Percentiles rank a stretch among this genome's conserved stretches.
These are phyloP conservation scores for Rhododendron ferrugineum DNA, from an alignment of 148 eudicot genomes.

Conservation along the genomic window DNA sequence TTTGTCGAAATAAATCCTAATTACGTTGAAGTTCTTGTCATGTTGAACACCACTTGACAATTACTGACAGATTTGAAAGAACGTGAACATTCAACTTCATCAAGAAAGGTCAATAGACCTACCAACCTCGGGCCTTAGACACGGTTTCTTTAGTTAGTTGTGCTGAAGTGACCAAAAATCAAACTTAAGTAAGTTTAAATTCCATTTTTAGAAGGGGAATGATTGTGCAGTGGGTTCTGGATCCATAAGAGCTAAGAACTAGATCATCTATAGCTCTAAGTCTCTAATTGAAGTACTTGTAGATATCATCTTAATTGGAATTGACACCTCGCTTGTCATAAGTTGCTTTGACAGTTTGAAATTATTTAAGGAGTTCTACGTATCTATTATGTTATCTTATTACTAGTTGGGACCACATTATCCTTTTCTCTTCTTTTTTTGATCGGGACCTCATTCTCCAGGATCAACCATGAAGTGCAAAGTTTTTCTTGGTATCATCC, in stretches of 20 bases:
- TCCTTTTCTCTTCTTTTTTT: neutral
- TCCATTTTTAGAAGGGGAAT: neutral
- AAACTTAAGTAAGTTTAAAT: neutral
- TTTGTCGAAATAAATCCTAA: neutral
- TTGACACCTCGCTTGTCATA: neutral
- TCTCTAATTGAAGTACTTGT: neutral
- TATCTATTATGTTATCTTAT: neutral
- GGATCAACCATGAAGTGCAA: neutral
- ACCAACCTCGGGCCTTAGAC: neutral
- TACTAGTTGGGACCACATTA: neutral
- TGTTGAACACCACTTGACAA: neutral
- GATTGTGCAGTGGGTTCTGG: neutral
- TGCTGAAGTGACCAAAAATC: neutral
- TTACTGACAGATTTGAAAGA: neutral
- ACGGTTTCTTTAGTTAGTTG: neutral
- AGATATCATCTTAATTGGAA: neutral
- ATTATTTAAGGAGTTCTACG: neutral
- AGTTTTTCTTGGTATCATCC: neutral
- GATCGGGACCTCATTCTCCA: neutral
- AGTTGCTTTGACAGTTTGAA: neutral
- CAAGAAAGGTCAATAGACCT: neutral
- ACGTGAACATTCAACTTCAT: neutral
- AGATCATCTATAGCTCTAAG: neutral
- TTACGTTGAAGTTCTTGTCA: neutral
- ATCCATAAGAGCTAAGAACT: neutral